Evolutionary conservation across 352 stramenopile species (phyloP).

Genomic region (Phytophthora palmivora): DNA sequence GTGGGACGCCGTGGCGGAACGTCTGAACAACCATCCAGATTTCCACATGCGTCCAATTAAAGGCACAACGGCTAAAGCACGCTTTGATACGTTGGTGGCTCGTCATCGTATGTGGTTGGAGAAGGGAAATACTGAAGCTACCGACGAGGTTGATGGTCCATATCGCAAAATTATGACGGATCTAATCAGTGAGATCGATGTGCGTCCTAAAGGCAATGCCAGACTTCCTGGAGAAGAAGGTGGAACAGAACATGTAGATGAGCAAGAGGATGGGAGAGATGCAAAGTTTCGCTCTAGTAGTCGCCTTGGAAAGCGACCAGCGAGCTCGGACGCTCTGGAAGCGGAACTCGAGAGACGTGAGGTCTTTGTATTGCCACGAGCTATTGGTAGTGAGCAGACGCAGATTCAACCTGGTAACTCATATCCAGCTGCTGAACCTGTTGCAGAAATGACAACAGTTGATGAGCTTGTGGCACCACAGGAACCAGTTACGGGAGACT

Average conservation of each 20-base stretch:
- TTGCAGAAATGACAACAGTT: neutral
- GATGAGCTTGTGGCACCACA: neutral
- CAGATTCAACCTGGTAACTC: conserved; percentile 7
- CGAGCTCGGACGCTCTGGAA: conserved; percentile 12
- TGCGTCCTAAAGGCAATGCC: conserved; percentile 5
- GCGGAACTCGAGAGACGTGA: conserved; percentile 2
- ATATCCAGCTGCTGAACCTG: neutral
- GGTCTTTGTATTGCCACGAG: conserved; percentile 4
- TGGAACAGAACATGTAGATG: no score
- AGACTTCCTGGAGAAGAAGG: conserved; percentile 5
- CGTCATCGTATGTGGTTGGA: conserved; percentile 30
- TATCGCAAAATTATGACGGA: conserved; percentile 26
- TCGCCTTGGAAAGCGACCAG: conserved; percentile 29
- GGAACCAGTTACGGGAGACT: conserved; percentile 11
- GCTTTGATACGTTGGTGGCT: conserved; percentile 30
- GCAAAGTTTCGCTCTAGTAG: conserved; percentile 6
- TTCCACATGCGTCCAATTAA: conserved; percentile 39
- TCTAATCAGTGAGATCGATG: conserved; percentile 27
- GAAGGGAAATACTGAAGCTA: neutral
- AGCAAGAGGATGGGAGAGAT: conserved; percentile 3
- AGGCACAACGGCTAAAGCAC: conserved; percentile 34
- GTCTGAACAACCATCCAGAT: conserved; percentile 27
- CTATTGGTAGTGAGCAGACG: conserved; percentile 13
- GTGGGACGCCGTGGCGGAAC: conserved; percentile 28
- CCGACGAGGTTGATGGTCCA: conserved; percentile 7